phyloP scores from a whole-genome alignment of 257 asterid species.

The Solanum bulbocastanum region DNA sequence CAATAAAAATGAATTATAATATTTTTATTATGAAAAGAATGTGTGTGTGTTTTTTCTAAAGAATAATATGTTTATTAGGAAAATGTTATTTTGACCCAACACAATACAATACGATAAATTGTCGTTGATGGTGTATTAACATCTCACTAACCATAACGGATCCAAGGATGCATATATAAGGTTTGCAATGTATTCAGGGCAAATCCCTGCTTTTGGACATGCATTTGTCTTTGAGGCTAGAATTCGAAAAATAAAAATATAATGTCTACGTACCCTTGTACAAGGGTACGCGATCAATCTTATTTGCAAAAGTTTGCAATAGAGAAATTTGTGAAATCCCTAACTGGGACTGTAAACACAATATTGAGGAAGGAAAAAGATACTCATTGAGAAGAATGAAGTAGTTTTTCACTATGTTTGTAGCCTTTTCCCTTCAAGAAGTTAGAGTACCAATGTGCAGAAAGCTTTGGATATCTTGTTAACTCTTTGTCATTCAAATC shows the following conservation, averaged over 20 bases:
- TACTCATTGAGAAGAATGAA: not conserved
- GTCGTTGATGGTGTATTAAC: not conserved
- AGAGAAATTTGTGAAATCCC: not conserved
- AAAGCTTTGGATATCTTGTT: conserved; percentile 30
- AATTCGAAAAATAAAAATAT: too few relatives aligned
- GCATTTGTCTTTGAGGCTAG: not conserved
- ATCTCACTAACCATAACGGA: not conserved
- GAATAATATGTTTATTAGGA: too few relatives aligned
- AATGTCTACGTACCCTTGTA: not conserved
- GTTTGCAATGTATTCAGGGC: not conserved
- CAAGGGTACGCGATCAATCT: not conserved
- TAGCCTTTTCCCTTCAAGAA: conserved; percentile 30
- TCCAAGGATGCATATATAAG: not conserved
- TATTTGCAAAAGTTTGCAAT: not conserved
- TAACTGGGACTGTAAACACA: not conserved
- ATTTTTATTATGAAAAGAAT: too few relatives aligned
- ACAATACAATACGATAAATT: too few relatives aligned
- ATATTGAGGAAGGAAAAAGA: not conserved
- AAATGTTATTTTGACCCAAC: too few relatives aligned
- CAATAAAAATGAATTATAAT: too few relatives aligned
- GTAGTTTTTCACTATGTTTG: not conserved
- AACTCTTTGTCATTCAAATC: conserved; percentile 45
- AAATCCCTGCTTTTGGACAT: not conserved
- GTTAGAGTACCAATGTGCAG: conserved; percentile 42
- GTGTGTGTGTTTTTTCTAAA: too few relatives aligned